These are phyloP conservation scores for Polygonum aviculare DNA, from an alignment of 148 eudicot genomes.

Conservation along the genomic window DNA sequence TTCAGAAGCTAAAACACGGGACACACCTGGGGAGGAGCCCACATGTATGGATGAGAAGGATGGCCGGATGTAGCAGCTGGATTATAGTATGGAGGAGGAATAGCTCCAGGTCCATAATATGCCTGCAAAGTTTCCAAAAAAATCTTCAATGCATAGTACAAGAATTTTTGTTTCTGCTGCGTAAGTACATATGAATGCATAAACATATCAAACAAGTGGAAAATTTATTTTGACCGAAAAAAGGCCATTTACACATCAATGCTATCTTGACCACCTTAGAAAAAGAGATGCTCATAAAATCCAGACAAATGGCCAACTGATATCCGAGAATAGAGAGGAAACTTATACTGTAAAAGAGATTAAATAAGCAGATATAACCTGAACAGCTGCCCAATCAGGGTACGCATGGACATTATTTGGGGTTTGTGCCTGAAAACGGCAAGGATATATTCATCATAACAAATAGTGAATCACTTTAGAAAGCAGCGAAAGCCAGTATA, in stretches of 20 bases:
- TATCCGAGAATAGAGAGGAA: background rate
- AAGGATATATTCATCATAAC: background rate
- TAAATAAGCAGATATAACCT: conserved; percentile 23
- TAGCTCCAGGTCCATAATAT: conserved; percentile 42
- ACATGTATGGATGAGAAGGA: conserved; percentile 37
- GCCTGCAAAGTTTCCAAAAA: conserved; percentile 20
- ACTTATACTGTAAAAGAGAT: background rate
- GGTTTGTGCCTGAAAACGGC: conserved; percentile 33
- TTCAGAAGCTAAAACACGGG: background rate
- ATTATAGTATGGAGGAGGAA: conserved; percentile 38
- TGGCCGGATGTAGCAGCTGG: conserved; percentile 40
- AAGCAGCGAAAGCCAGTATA: background rate
- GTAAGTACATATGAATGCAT: background rate
- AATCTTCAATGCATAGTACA: background rate
- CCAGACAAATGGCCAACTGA: background rate
- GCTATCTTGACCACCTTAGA: background rate
- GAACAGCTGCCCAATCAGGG: conserved; percentile 57
- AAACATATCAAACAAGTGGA: background rate
- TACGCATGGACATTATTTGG: conserved; percentile 30
- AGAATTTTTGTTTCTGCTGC: background rate
- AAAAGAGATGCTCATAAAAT: background rate
- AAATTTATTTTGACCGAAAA: background rate
- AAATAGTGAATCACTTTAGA: conserved; percentile 2
- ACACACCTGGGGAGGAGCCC: conserved; percentile 44
- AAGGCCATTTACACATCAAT: background rate